Evolutionary conservation across 768 basidiomycete genomes (phyloP), one percentile per base, ranked within the genome.

Genomic region (Leccinum subgranulosum): DNA sequence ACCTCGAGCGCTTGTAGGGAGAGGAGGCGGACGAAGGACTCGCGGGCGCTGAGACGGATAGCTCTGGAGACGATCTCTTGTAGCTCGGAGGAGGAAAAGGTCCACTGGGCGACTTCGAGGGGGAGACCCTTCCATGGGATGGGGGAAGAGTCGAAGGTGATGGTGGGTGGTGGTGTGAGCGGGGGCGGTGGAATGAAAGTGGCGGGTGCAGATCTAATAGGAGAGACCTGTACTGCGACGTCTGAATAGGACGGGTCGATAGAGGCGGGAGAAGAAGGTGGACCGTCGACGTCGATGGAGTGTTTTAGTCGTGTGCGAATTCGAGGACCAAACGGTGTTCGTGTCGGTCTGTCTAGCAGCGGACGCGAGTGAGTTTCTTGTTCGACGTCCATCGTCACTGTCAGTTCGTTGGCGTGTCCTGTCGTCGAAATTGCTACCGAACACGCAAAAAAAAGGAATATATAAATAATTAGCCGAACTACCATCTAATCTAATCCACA

Each of bases 11-110:
- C 80, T 14, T 87, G 81, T 14, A 82, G 61, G 12, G 87, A 81
- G 21, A 92, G 77, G 10, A 92, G 76, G 4, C 88, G 87, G 51
- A 91, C 82, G 63, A 84, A 88, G 3, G 86, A 84, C 57, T 87
- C 86, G 58, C 79, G 77, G 0, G 87, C 84, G 10, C 87, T 87
- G 19, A 81, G 75, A 14, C 86, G 82, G 61, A 92, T 88, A 5
- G 87, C 87, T 7, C 81, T 78, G 29, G 88, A 85, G 19, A 90
- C 89, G 57, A 90, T 81, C 23, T 81, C 77, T 65, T 90, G 90
- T 29, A 91, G 79, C 60, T 81, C 72, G 14, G 69, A 29, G 1
- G 78, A 89, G 73, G 65, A 75, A 60, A 66, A 81, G 68, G 68
- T 83, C 82, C 73, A 90, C 74, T 67, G 87, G 10, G 89, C 89